These are phyloP conservation scores for Lanzia echinophila DNA, from an alignment of 2,329 filamentous ascomycete species.

Conservation along the genomic window DNA sequence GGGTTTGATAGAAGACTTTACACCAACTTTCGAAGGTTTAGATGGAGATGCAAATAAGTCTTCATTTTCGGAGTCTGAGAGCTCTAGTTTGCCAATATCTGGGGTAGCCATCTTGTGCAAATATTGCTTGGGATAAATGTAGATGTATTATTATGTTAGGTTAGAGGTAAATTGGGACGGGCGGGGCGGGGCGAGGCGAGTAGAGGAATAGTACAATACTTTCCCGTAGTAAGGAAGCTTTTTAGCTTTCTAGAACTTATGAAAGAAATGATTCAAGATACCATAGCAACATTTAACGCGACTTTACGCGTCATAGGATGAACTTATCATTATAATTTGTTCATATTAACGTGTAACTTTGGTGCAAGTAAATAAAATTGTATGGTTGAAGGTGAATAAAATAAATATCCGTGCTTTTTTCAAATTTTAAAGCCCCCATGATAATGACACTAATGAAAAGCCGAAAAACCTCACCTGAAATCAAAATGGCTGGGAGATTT, in stretches of 20 bases:
- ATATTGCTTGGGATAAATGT: too few species aligned
- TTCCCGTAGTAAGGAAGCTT: too few species aligned
- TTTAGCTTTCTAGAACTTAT: too few species aligned
- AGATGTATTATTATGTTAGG: too few species aligned
- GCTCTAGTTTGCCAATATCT: constrained; percentile 43
- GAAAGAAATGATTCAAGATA: too few species aligned
- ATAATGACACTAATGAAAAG: background rate
- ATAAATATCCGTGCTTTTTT: too few species aligned
- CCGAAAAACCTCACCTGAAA: constrained; percentile 1
- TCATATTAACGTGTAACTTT: too few species aligned
- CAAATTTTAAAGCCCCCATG: background rate
- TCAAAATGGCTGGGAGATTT: constrained; percentile 8
- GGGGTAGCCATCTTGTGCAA: constrained; percentile 33
- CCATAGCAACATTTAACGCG: too few species aligned
- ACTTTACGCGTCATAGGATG: too few species aligned
- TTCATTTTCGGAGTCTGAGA: constrained; percentile 50
- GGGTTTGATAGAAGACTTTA: constrained; percentile 15
- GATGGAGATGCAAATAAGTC: constrained; percentile 53
- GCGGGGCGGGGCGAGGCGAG: background rate
- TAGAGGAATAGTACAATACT: background rate
- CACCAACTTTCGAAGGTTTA: constrained; percentile 27
- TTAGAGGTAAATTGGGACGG: background rate
- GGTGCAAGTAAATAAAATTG: too few species aligned
- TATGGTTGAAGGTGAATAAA: too few species aligned
- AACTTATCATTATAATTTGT: too few species aligned